phyloP scores from a whole-genome alignment of 805 yeast species.

The Myxozyma melibiosi region DNA sequence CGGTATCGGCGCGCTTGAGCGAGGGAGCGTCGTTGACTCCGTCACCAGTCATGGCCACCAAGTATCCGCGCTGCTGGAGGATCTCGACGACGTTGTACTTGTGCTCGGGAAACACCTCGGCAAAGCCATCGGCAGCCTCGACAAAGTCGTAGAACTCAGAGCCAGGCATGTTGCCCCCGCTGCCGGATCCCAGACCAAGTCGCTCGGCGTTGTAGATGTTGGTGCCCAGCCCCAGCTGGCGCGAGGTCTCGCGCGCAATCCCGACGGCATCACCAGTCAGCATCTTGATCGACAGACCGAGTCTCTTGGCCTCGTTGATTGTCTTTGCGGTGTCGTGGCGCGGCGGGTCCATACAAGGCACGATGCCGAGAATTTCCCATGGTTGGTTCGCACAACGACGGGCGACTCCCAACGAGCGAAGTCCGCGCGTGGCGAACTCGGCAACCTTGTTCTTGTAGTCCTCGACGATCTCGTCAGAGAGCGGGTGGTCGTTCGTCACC shows the following conservation, averaged over 20 bases:
- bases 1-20: constrained; percentile 71
- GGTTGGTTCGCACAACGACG: constrained; percentile 97
- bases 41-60: constrained; percentile 69
- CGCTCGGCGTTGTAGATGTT: constrained; percentile 95
- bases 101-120: constrained; percentile 68
- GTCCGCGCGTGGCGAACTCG: constrained; percentile 96
- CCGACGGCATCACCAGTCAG: constrained; percentile 99
- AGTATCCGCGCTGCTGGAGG: constrained; percentile 61
- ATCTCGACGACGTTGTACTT: constrained; percentile 66
- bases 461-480: constrained; percentile 89
- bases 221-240: constrained; percentile 95
- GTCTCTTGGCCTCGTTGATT: constrained; percentile 83
- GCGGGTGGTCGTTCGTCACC: constrained; percentile 94
- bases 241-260: constrained; percentile 96
- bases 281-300: constrained; percentile 95
- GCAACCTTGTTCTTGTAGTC: constrained; percentile 96
- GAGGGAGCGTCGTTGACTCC: constrained; percentile 70
- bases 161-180: constrained; percentile 67
- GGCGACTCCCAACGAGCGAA: constrained; percentile 97
- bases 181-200: constrained; percentile 87
- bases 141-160: constrained; percentile 66
- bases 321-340: constrained; percentile 97
- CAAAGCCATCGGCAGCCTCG: constrained; percentile 93
- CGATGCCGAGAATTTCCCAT: constrained; percentile 96
- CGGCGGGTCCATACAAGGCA: constrained; percentile 99